Conservation (phyloP, 2,329 filamentous ascomycete genomes). For the Ophiocordyceps camponoti-leonardi region DNA sequence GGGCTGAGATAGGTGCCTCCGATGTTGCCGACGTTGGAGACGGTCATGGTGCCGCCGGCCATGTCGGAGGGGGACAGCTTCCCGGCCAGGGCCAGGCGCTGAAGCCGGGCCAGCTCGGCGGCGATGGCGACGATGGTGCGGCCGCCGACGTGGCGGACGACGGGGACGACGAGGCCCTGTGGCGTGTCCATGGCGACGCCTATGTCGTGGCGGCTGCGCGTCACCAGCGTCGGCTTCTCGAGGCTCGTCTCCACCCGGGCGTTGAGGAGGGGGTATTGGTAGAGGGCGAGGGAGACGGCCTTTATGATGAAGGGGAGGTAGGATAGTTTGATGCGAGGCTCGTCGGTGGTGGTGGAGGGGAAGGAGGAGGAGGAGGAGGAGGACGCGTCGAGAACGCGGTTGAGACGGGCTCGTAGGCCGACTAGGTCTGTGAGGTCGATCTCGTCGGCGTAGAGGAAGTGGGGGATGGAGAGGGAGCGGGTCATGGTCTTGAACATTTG, state of each 20-base stretch:
- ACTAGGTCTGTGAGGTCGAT: slow-evolving; percentile 65
- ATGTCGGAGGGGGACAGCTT: slow-evolving; percentile 63
- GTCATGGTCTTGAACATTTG: slow-evolving; percentile 99
- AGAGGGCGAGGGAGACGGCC: slow-evolving; percentile 71
- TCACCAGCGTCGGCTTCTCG: slow-evolving; percentile 55
- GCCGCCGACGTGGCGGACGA: slow-evolving; percentile 66
- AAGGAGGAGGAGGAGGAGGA: slow-evolving; percentile 20
- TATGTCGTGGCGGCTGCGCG: slow-evolving; percentile 81
- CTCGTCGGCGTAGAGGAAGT: slow-evolving; percentile 90
- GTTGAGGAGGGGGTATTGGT: slow-evolving; percentile 75
- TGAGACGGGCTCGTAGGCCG: slow-evolving; percentile 56
- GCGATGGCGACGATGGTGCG: slow-evolving; percentile 68
- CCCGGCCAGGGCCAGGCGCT: slow-evolving; percentile 53
- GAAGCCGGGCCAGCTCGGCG: slow-evolving; percentile 56
- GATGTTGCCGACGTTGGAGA: slow-evolving; percentile 92
- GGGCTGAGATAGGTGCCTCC: slow-evolving; percentile 85
- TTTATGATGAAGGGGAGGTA: slow-evolving; percentile 94
- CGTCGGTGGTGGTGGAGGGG: slow-evolving; percentile 16
- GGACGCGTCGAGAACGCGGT: slow-evolving; percentile 34
- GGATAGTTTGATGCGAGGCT: slow-evolving; percentile 32
- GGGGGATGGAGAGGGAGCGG: slow-evolving; percentile 72
- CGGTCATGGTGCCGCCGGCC: slow-evolving; percentile 75
- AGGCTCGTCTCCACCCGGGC: slow-evolving; percentile 45
- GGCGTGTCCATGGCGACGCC: slow-evolving; percentile 93
- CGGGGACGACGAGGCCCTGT: slow-evolving; percentile 73